phyloP scores from a whole-genome alignment of 192 early-diverging fungal species.

The Coemansia sp. region DNA sequence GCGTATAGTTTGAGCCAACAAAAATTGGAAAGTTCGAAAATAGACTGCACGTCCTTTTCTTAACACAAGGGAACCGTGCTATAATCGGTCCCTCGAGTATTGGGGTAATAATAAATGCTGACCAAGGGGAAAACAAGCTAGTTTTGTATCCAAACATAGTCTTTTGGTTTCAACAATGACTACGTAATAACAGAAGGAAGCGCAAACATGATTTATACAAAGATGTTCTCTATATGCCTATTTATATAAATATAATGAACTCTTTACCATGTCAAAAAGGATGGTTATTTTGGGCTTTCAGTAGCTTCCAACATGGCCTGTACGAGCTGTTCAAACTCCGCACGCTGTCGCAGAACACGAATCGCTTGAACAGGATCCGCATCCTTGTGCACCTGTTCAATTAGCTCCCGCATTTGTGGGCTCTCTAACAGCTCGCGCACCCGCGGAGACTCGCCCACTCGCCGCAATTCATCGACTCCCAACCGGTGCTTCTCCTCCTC shows the following conservation, averaged over 20 bases:
- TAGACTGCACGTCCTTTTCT: no score
- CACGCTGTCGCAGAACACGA: conserved; percentile 36
- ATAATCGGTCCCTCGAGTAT: no score
- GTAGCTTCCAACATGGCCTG: conserved; percentile 44
- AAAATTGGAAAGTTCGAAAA: no score
- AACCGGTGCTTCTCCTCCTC: conserved; percentile 41
- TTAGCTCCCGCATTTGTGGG: conserved; percentile 25
- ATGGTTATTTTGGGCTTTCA: not conserved
- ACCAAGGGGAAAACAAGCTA: no score
- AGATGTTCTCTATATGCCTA: no score
- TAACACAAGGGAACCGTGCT: no score
- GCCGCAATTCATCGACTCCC: conserved; percentile 20
- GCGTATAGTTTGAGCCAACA: no score
- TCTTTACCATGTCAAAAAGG: not conserved
- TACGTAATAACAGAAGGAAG: not conserved
- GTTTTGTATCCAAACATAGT: no score
- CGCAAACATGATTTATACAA: not conserved
- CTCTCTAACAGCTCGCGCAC: conserved; percentile 31
- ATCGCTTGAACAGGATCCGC: conserved; percentile 37
- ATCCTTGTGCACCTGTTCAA: conserved; percentile 30
- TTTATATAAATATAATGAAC: not conserved
- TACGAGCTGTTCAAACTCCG: conserved; percentile 44
- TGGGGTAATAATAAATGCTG: no score
- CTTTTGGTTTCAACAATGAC: no score
- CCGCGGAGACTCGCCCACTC: conserved; percentile 13